Conservation (phyloP, 2,329 filamentous ascomycete species). For the Ceratocystis ficicola region DNA sequence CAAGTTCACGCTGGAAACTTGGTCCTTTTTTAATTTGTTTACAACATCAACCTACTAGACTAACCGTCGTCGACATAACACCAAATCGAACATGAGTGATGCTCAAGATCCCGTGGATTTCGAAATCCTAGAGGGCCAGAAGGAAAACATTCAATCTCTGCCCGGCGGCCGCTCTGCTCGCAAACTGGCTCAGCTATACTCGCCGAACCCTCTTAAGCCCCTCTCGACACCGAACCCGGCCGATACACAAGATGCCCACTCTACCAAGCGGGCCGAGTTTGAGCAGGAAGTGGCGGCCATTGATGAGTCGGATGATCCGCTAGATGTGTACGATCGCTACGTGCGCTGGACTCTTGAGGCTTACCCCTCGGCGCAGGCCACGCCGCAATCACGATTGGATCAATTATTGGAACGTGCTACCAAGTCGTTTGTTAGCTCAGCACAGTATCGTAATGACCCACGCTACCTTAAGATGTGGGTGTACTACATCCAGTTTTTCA, state of each 20-base stretch:
- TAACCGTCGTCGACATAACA: no score
- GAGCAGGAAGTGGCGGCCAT: conserved; percentile 70
- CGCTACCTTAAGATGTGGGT: conserved; percentile 90
- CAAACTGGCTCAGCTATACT: conserved; percentile 73
- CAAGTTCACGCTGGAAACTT: neutral
- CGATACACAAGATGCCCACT: conserved; percentile 64
- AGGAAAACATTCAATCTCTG: conserved; percentile 94
- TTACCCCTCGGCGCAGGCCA: conserved; percentile 88
- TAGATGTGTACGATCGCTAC: conserved; percentile 92
- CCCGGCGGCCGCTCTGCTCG: conserved; percentile 78
- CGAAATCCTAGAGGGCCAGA: conserved; percentile 88
- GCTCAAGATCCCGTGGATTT: conserved; percentile 55
- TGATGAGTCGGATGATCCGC: conserved; percentile 81
- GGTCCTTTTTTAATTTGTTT: neutral
- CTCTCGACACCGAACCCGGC: conserved; percentile 53
- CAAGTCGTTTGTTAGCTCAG: conserved; percentile 70
- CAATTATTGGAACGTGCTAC: conserved; percentile 85
- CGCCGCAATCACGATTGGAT: conserved; percentile 78
- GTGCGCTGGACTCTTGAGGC: conserved; percentile 93
- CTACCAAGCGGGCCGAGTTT: conserved; percentile 68
- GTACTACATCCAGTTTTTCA: conserved; percentile 84
- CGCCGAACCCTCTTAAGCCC: conserved; percentile 49
- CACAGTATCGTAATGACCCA: conserved; percentile 89
- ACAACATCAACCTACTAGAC: neutral
- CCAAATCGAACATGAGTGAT: conserved; percentile 34